These are phyloP conservation scores for Dorcoceras hygrometricum DNA, from an alignment of 257 asterid species.

Conservation along the genomic window DNA sequence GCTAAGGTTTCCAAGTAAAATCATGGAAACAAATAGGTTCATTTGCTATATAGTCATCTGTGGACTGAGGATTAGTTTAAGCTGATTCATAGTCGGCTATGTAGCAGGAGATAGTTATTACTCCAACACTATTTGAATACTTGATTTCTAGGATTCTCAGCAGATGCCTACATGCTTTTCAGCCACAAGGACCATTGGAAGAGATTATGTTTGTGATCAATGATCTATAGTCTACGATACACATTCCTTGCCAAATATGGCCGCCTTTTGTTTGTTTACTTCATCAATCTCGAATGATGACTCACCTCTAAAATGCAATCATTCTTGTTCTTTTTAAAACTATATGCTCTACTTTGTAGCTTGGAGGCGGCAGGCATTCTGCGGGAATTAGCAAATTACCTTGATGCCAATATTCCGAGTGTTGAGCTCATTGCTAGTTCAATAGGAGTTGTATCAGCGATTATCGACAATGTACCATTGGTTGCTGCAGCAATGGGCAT, in stretches of 20 bases:
- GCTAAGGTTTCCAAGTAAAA: no score
- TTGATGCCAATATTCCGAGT: constrained; percentile 69
- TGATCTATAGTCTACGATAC: not conserved
- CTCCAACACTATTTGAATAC: not conserved
- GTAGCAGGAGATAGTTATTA: no score
- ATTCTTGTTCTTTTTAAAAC: constrained; percentile 16
- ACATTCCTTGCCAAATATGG: not conserved
- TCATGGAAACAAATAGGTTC: no score
- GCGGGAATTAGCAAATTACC: constrained; percentile 89
- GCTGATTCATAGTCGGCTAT: not conserved
- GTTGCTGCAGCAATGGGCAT: constrained; percentile 99
- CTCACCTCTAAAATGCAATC: not conserved
- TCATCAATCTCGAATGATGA: not conserved
- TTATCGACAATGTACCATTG: constrained; percentile 91
- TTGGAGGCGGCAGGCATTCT: constrained; percentile 92
- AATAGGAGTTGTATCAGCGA: constrained; percentile 86
- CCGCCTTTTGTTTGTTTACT: not conserved
- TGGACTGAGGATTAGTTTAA: not conserved
- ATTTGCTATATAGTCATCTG: no score
- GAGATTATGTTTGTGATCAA: not conserved
- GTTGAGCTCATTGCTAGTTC: constrained; percentile 81
- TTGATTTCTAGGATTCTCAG: not conserved
- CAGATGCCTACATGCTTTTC: not conserved
- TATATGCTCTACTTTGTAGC: constrained; percentile 36
- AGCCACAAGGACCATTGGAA: not conserved